Conservation (phyloP, 2,329 filamentous ascomycete species). For the Corniculantispora saksenae region DNA sequence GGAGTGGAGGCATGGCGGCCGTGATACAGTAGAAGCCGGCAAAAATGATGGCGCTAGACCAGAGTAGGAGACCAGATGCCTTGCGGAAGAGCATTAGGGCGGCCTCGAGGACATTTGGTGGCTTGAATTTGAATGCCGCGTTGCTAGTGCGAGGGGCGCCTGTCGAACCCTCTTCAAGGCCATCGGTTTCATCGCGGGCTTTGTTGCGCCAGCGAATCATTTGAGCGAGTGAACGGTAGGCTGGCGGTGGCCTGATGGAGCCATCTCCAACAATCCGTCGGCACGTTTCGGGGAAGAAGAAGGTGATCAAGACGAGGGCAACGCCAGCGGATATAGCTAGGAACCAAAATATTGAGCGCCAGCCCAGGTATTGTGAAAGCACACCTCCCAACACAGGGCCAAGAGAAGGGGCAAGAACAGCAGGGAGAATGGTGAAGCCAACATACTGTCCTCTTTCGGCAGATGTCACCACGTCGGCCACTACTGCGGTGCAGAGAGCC, state of each 20-base stretch:
- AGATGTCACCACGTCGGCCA: conserved; percentile 64
- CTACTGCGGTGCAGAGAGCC: conserved; percentile 57
- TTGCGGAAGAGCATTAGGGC: conserved; percentile 43
- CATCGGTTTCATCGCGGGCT: neutral
- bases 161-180: neutral
- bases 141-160: neutral
- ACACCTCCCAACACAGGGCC: conserved; percentile 62
- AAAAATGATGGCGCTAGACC: conserved; percentile 47
- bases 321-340: conserved; percentile 48
- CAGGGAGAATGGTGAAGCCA: conserved; percentile 50
- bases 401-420: conserved; percentile 49
- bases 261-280: conserved; percentile 54
- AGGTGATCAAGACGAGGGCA: conserved; percentile 42
- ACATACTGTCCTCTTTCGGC: conserved; percentile 63
- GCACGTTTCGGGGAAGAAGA: conserved; percentile 58
- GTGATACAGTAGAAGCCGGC: conserved; percentile 52
- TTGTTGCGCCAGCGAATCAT: conserved; percentile 27
- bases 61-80: conserved; percentile 46
- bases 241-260: conserved; percentile 41
- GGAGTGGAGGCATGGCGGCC: conserved; percentile 45
- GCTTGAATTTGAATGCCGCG: conserved; percentile 36
- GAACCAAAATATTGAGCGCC: conserved; percentile 65
- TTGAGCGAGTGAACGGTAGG: conserved; percentile 39
- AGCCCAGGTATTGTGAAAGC: conserved; percentile 57
- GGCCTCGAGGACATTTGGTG: conserved; percentile 43